These are phyloP conservation scores for Colletotrichum gloeosporioides DNA, from an alignment of 2,329 filamentous ascomycete genomes.

Conservation along the genomic window DNA sequence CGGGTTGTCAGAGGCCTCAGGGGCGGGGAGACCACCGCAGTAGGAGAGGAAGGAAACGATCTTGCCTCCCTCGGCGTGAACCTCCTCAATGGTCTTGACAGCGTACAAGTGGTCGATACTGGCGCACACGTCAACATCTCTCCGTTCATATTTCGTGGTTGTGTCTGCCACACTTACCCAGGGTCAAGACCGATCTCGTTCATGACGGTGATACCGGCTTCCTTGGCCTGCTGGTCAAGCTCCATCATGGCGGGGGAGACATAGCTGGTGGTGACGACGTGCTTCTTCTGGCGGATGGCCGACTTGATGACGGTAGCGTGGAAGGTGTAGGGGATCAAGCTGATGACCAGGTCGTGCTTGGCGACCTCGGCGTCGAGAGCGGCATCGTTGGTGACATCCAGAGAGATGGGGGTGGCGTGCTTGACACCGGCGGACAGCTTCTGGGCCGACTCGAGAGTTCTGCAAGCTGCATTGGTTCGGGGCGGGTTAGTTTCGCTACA, in stretches of 20 bases:
- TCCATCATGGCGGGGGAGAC: conserved; percentile 92
- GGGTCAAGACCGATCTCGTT: conserved; percentile 83
- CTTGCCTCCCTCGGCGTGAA: conserved; percentile 88
- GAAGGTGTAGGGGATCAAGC: conserved; percentile 89
- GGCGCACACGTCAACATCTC: neutral
- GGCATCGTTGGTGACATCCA: conserved; percentile 79
- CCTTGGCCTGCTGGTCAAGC: conserved; percentile 82
- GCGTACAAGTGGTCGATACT: conserved; percentile 79
- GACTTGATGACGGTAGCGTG: conserved; percentile 91
- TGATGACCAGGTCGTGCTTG: conserved; percentile 81
- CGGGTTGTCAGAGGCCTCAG: conserved; percentile 83
- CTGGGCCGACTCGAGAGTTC: conserved; percentile 79
- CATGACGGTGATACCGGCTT: conserved; percentile 94
- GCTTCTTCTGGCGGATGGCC: conserved; percentile 90
- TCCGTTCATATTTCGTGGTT: neutral
- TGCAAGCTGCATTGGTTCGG: conserved; percentile 67
- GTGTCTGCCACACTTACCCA: neutral
- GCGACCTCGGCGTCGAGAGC: conserved; percentile 83
- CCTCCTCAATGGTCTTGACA: conserved; percentile 84
- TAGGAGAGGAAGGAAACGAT: conserved; percentile 82
- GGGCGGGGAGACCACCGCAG: conserved; percentile 80
- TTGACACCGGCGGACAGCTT: conserved; percentile 75
- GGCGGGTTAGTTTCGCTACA: neutral
- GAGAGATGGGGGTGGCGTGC: conserved; percentile 76
- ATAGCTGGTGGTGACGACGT: conserved; percentile 95